phyloP scores from a whole-genome alignment of 208 protist genomes.

The Herpetomonas tarakana region DNA sequence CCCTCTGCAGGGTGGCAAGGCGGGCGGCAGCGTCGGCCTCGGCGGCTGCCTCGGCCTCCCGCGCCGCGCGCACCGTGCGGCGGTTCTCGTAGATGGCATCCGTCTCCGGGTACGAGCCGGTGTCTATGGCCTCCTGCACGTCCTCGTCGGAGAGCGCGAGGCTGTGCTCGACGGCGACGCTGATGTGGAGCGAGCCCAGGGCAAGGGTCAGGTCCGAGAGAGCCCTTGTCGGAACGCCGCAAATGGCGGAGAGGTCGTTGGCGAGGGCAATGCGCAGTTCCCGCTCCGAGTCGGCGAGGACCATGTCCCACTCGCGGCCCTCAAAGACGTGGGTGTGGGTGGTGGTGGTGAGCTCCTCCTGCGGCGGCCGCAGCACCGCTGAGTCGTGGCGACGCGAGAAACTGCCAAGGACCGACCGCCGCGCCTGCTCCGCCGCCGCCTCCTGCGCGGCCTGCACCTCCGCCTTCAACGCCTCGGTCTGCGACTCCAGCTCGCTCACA shows the following conservation, averaged over 20 bases:
- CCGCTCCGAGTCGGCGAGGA: conserved; percentile 27
- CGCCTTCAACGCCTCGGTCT: conserved; percentile 7
- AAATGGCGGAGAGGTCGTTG: conserved; percentile 26
- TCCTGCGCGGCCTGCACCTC: conserved; percentile 8
- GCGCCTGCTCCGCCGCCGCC: not conserved
- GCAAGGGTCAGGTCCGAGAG: conserved; percentile 20
- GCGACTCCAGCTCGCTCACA: not conserved
- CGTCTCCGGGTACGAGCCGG: conserved; percentile 6
- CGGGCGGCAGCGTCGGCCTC: not conserved
- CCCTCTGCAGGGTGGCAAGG: not conserved
- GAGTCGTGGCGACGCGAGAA: not conserved
- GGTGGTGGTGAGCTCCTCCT: conserved; percentile 10
- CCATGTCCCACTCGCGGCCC: conserved; percentile 38
- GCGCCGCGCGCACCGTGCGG: conserved; percentile 1
- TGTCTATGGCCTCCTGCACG: conserved; percentile 17
- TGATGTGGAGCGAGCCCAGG: conserved; percentile 29
- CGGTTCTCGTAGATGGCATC: conserved; percentile 14
- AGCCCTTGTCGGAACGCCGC: conserved; percentile 25
- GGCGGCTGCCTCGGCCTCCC: conserved; percentile 3
- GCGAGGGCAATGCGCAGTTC: conserved; percentile 30
- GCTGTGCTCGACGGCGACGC: conserved; percentile 32
- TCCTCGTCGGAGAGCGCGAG: not conserved
- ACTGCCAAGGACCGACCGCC: not conserved
- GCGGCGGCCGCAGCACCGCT: not conserved
- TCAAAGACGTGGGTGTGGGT: conserved; percentile 20